Evolutionary conservation across 352 stramenopile species (phyloP), one percentile per base, ranked within the genome.

Genomic region (Phytophthora sp.): DNA sequence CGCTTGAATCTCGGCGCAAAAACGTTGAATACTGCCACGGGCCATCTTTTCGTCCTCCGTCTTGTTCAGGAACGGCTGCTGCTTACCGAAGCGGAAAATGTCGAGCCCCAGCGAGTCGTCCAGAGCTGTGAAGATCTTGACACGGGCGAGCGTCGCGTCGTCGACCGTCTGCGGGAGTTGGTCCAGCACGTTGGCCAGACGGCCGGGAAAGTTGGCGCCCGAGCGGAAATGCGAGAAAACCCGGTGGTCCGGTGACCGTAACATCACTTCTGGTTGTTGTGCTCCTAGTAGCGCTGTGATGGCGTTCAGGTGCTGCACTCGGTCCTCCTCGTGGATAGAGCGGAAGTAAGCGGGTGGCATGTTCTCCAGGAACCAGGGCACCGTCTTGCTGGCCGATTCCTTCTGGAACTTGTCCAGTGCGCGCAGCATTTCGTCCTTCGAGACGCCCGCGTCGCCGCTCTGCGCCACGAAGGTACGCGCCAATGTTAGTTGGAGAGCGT

Each of bases 301-400:
- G 61, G 89, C 88, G 69, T 93, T 94, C 30, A 97, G 64, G 73
- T 97, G 89, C 58, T 95, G 83, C 45, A 97, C 55, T 26, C 89
- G 82, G 57, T 94, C 84, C 59, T 90, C 81, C 72, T 97, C 84
- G 57, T 75, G 66, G 58, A 94, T 94, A 45, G 90, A 85, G 45
- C 89, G 83, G 68, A 97, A 97, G 75, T 97, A 97, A n/a, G 89
- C 66, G 20, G 84, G 78, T 18, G 89, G 89, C 89, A 97, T 97
- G 82, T 95, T 94, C 47, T 89, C 67, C 36, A 97, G 58, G 65
- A 96, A 97, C 89, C 89, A 96, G 61, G 82, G 82, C n/a, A 93
- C 84, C 24, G 84, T 91, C 78, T 91, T 91, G 64, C 62, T 60
- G 18, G 84, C 84, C 2, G 84, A 73, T 23, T 76, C 68, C 69